Percentiles rank a stretch among this genome's conserved stretches.
phyloP scores from a whole-genome alignment of 2,329 filamentous ascomycete genomes.

The Helotiales sp. region DNA sequence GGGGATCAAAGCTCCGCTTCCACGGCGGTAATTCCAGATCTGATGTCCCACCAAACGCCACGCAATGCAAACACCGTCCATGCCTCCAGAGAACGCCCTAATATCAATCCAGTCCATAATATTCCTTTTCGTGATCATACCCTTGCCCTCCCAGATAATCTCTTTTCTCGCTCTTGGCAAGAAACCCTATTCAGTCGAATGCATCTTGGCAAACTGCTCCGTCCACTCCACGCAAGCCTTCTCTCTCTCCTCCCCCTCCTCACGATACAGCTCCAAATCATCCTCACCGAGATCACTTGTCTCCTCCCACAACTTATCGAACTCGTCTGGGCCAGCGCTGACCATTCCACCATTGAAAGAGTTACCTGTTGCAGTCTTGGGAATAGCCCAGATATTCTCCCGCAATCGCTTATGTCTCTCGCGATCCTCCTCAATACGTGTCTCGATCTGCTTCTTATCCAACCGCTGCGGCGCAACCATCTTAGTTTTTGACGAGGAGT shows the following conservation, averaged over 20 bases:
- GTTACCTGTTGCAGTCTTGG: constrained; percentile 49
- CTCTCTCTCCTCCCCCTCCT: constrained; percentile 61
- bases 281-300: constrained; percentile 87
- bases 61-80: background rate
- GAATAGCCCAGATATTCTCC: constrained; percentile 92
- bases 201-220: constrained; percentile 34
- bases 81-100: constrained; percentile 3
- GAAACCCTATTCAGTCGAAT: background rate
- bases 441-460: constrained; percentile 90
- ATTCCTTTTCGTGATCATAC: background rate
- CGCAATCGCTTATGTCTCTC: constrained; percentile 91
- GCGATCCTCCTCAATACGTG: constrained; percentile 94
- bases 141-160: no score
- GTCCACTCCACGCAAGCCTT: constrained; percentile 36
- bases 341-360: background rate
- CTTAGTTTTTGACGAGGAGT: background rate
- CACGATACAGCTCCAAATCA: constrained; percentile 75
- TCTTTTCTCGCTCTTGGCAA: background rate
- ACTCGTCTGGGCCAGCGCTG: constrained; percentile 57
- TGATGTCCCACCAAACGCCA: background rate
- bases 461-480: constrained; percentile 51
- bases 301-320: constrained; percentile 84
- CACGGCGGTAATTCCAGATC: background rate
- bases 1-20: background rate
- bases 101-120: background rate